These are phyloP conservation scores for Antitrichia curtipendula DNA, from an alignment of 225 moss, liverwort and hornwort species.

Conservation along the genomic window DNA sequence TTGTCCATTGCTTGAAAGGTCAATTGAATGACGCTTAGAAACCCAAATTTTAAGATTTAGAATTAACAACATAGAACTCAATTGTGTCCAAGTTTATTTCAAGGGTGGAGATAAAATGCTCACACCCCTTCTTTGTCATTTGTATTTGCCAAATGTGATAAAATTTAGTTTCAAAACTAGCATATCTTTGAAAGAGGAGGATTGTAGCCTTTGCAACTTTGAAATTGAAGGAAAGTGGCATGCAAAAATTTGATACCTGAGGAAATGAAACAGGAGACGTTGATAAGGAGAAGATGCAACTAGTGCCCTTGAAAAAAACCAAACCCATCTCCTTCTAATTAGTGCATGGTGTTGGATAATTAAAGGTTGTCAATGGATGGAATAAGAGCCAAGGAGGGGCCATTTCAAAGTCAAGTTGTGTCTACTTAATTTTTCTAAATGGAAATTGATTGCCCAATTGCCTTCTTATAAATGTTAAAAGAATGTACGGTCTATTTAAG, in stretches of 20 bases:
- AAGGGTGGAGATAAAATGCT: neutral
- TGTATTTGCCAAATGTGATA: rapidly evolving
- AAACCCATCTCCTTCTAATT: rapidly evolving
- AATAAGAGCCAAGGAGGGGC: too few relatives aligned
- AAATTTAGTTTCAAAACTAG: neutral
- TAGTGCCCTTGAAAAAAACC: neutral
- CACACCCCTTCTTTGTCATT: rapidly evolving
- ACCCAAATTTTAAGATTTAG: neutral
- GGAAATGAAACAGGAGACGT: neutral
- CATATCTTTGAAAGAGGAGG: too few relatives aligned
- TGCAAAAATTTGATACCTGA: neutral
- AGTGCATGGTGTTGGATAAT: too few relatives aligned
- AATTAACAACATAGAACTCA: neutral
- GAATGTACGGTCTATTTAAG: too few relatives aligned
- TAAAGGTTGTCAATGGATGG: too few relatives aligned
- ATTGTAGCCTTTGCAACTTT: neutral
- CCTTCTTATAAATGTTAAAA: too few relatives aligned
- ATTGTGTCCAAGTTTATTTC: rapidly evolving
- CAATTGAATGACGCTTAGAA: neutral
- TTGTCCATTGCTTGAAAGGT: neutral
- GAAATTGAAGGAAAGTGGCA: neutral
- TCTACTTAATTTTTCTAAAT: too few relatives aligned
- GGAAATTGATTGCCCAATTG: too few relatives aligned
- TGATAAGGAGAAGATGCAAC: neutral
- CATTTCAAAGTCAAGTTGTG: too few relatives aligned